A percentile compares a stretch with the other conserved stretches of the same genome.
Conservation (phyloP, 306 rosid genomes). For the Echinosophora koreensis region DNA sequence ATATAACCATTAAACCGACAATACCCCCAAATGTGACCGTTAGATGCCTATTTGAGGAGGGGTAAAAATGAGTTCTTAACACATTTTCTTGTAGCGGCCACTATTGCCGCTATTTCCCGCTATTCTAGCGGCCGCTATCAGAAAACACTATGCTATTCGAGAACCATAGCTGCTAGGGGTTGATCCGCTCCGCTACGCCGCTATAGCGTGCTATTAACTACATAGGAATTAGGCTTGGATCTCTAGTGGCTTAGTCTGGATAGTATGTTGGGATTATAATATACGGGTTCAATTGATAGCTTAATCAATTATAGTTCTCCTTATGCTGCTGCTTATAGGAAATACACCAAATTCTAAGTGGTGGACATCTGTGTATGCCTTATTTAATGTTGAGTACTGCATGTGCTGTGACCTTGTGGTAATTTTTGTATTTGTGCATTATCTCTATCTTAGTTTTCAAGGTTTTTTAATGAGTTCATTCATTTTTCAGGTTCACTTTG, state of each 20-base stretch:
- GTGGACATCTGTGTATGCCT: constrained; percentile 10
- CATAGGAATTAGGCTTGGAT: background rate
- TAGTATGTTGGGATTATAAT: background rate
- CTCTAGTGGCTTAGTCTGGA: background rate
- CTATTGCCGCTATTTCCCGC: too few relatives aligned
- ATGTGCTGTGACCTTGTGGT: constrained; percentile 7
- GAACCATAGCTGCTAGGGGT: too few relatives aligned
- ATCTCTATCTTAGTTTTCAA: background rate
- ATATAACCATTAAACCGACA: too few relatives aligned
- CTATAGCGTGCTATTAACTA: too few relatives aligned
- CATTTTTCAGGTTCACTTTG: constrained; percentile 74
- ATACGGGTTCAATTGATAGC: background rate
- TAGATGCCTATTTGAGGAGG: too few relatives aligned
- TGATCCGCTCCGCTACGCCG: too few relatives aligned
- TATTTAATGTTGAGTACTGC: constrained; percentile 11
- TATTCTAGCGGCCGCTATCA: too few relatives aligned
- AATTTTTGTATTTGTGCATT: constrained; percentile 24
- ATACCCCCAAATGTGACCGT: too few relatives aligned
- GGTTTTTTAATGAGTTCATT: constrained; percentile 39
- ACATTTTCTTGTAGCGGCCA: too few relatives aligned
- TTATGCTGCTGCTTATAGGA: constrained; percentile 2
- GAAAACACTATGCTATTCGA: too few relatives aligned
- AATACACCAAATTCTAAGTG: constrained; percentile 12
- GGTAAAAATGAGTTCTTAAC: too few relatives aligned
- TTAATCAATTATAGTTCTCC: background rate